phyloP scores from a whole-genome alignment of 768 basidiomycete species.

The Russula lepida region DNA sequence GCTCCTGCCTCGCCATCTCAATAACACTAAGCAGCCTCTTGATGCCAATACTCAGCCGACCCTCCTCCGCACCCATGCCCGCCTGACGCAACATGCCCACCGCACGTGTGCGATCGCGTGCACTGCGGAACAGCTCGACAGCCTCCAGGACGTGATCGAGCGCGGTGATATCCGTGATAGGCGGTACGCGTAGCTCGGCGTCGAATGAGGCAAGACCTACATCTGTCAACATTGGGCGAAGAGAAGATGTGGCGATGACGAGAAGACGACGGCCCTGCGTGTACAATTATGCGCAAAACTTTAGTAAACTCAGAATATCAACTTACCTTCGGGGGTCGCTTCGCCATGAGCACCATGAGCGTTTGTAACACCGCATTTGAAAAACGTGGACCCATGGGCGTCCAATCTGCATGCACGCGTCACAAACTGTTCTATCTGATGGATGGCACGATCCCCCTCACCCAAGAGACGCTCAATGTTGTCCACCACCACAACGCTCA shows the following conservation, averaged over 20 bases:
- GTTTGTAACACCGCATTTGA: constrained; percentile 91
- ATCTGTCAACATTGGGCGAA: constrained; percentile 76
- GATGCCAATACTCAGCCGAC: constrained; percentile 69
- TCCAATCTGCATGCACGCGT: constrained; percentile 67
- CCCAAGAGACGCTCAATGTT: constrained; percentile 89
- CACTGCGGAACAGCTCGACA: constrained; percentile 62
- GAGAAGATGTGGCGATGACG: constrained; percentile 86
- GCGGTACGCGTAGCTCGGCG: constrained; percentile 74
- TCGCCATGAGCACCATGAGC: constrained; percentile 76
- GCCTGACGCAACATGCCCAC: constrained; percentile 64
- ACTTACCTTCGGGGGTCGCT: constrained; percentile 88
- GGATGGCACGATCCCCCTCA: constrained; percentile 30
- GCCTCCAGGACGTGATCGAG: constrained; percentile 75
- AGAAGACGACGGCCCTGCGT: constrained; percentile 74
- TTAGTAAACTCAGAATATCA: too few species aligned
- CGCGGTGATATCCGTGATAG: constrained; percentile 60
- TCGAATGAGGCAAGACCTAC: constrained; percentile 87
- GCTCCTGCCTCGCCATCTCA: constrained; percentile 97
- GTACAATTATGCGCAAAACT: too few species aligned
- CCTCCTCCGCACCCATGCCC: constrained; percentile 49
- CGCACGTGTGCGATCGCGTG: constrained; percentile 47
- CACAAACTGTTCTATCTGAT: neutral
- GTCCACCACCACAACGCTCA: constrained; percentile 94
- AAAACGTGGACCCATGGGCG: constrained; percentile 92
- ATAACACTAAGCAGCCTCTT: constrained; percentile 87